Evolutionary conservation across 495 filamentous ascomycete genomes (phyloP).

Genomic region (Geoglossum glabrum): DNA sequence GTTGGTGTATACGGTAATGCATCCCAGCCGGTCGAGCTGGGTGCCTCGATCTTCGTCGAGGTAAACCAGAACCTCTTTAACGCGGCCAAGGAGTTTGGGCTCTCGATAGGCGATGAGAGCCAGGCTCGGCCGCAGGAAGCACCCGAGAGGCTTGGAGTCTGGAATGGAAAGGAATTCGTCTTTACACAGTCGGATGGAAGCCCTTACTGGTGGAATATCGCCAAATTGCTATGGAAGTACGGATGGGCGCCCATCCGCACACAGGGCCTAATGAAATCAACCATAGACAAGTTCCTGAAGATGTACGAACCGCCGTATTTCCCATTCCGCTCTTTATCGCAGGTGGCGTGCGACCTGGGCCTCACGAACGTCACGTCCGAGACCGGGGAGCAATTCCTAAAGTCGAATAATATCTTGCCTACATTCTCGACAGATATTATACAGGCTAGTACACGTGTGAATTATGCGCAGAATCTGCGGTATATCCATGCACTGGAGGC

Average conservation of each 20-base stretch:
- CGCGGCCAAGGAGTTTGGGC: slow-evolving; percentile 50
- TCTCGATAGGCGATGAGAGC: slow-evolving; percentile 25
- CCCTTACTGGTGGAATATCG: slow-evolving; percentile 58
- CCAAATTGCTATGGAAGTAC: slow-evolving; percentile 69
- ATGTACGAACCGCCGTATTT: slow-evolving; percentile 71
- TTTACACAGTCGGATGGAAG: slow-evolving; percentile 35
- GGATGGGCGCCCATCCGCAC: slow-evolving; percentile 59
- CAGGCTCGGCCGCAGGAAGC: slow-evolving; percentile 20
- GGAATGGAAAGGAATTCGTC: slow-evolving; percentile 64
- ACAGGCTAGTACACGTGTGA: slow-evolving; percentile 83
- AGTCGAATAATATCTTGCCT: slow-evolving; percentile 41
- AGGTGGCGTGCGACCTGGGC: slow-evolving; percentile 40
- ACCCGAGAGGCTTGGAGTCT: slow-evolving; percentile 46
- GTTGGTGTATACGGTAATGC: slow-evolving; percentile 60
- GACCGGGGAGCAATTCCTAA: slow-evolving; percentile 53
- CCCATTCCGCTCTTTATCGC: slow-evolving; percentile 58
- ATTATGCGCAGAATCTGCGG: slow-evolving; percentile 77
- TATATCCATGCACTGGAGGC: slow-evolving; percentile 77
- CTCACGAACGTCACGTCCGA: slow-evolving; percentile 40
- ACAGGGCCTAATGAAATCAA: slow-evolving; percentile 47
- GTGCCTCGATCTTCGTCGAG: slow-evolving; percentile 79
- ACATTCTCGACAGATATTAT: slow-evolving; percentile 66
- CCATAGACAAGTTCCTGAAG: slow-evolving; percentile 51
- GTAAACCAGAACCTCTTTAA: slow-evolving; percentile 67
- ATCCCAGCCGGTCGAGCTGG: slow-evolving; percentile 57